Evolutionary conservation across 1,284 basidiomycete genomes (phyloP).

Genomic region (Puccinia novopanici): DNA sequence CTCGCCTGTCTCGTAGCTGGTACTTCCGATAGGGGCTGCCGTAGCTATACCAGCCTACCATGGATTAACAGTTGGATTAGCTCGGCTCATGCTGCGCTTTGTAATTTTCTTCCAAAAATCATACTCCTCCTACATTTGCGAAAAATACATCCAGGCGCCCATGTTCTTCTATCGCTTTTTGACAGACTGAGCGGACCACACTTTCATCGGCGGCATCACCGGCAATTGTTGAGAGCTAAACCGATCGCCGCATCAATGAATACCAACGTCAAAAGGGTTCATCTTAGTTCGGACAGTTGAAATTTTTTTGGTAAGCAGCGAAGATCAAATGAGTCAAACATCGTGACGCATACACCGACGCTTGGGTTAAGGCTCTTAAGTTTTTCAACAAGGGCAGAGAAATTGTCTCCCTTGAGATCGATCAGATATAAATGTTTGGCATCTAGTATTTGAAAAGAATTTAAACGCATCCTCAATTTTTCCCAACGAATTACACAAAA

Average conservation of each 20-base stretch:
- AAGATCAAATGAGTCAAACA: no score
- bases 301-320: no score
- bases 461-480: not conserved
- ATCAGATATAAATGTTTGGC: conserved; percentile 57
- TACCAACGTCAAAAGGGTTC: no score
- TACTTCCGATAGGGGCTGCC: conserved; percentile 53
- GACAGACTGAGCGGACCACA: conserved; percentile 55
- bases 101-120: not conserved
- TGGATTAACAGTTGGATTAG: not conserved
- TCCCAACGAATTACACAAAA: not conserved
- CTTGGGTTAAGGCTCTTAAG: conserved; percentile 55
- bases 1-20: conserved; percentile 56
- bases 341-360: conserved; percentile 52
- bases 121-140: conserved; percentile 53
- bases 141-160: conserved; percentile 58
- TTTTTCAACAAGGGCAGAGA: conserved; percentile 53
- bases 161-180: conserved; percentile 55
- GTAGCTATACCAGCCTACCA: conserved; percentile 55
- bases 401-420: conserved; percentile 56
- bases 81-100: not conserved
- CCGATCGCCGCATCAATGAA: not conserved
- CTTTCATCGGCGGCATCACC: conserved; percentile 56
- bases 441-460: conserved; percentile 25
- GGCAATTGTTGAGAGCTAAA: conserved; percentile 33
- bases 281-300: no score